Percentiles rank a stretch among this genome's conserved stretches.
phyloP scores from a whole-genome alignment of 768 basidiomycete species.

The Crucibulum laeve region DNA sequence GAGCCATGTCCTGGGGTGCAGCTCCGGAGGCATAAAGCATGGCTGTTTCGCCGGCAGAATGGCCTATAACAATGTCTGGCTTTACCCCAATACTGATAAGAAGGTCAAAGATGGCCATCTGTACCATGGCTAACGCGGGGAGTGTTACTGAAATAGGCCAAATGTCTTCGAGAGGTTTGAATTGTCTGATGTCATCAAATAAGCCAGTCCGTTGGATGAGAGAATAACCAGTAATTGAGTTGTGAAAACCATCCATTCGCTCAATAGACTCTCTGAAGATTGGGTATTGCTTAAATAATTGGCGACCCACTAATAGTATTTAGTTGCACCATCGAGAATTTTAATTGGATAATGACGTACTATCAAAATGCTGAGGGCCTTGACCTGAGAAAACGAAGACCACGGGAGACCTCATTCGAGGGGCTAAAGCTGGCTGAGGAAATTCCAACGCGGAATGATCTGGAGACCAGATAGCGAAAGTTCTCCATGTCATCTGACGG shows the following conservation, averaged over 20 bases:
- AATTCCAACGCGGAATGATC: constrained; percentile 23
- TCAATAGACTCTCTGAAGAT: constrained; percentile 33
- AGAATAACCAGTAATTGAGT: constrained; percentile 24
- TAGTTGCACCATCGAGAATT: background rate
- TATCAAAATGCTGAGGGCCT: constrained; percentile 18
- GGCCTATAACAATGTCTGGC: constrained; percentile 36
- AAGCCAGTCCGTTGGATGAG: constrained; percentile 30
- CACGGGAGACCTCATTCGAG: constrained; percentile 21
- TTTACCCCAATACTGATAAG: constrained; percentile 26
- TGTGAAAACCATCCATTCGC: constrained; percentile 30
- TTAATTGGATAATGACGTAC: constrained; percentile 16
- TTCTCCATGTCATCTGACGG: constrained; percentile 27
- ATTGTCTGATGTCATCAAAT: constrained; percentile 17
- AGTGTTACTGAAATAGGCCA: constrained; percentile 34
- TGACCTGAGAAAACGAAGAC: constrained; percentile 25
- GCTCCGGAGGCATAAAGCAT: constrained; percentile 36
- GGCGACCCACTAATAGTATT: constrained; percentile 21
- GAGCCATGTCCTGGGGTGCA: constrained; percentile 24
- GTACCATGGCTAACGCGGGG: constrained; percentile 38
- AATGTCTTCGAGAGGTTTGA: constrained; percentile 12
- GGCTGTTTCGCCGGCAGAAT: constrained; percentile 39
- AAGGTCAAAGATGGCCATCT: constrained; percentile 41
- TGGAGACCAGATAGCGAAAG: constrained; percentile 26
- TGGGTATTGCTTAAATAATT: constrained; percentile 23
- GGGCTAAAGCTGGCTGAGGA: constrained; percentile 19